Evolutionary conservation across 208 protist species (phyloP).

Genomic region (Acanthamoeba sp.): DNA sequence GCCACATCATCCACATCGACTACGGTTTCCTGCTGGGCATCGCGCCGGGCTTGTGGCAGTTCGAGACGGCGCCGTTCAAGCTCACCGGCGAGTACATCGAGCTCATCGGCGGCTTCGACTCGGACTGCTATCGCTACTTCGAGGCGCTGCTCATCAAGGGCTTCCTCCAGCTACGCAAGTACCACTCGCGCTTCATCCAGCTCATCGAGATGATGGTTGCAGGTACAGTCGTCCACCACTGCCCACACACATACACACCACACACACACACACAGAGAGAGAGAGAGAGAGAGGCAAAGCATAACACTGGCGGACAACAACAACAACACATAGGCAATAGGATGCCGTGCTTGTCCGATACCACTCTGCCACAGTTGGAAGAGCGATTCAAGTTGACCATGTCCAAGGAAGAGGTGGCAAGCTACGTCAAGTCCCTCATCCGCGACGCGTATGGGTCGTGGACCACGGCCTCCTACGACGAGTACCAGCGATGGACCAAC

Average conservation of each 20-base stretch:
- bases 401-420: slow-evolving; percentile 1
- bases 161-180: slow-evolving; percentile 57
- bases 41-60: slow-evolving; percentile 42
- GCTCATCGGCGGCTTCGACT: slow-evolving; percentile 69
- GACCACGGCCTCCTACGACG: slow-evolving; percentile 71
- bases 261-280: not conserved
- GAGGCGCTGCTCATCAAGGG: slow-evolving; percentile 48
- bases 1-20: slow-evolving; percentile 85
- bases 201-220: slow-evolving; percentile 74
- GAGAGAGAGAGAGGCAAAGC: no score
- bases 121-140: slow-evolving; percentile 45
- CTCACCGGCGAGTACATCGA: slow-evolving; percentile 74
- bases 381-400: slow-evolving; percentile 60
- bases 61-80: slow-evolving; percentile 77
- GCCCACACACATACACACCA: not conserved
- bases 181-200: slow-evolving; percentile 46
- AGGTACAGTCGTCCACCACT: not conserved
- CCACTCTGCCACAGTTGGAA: slow-evolving; percentile 14
- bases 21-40: slow-evolving; percentile 85
- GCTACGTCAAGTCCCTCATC: not conserved
- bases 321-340: not conserved
- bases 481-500: slow-evolving; percentile 71
- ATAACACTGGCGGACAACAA: not conserved
- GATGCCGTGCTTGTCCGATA: slow-evolving; percentile 43
- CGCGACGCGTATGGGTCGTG: not conserved